Conservation (phyloP, 2,329 filamentous ascomycete genomes). For the Curvularia verruculosa region DNA sequence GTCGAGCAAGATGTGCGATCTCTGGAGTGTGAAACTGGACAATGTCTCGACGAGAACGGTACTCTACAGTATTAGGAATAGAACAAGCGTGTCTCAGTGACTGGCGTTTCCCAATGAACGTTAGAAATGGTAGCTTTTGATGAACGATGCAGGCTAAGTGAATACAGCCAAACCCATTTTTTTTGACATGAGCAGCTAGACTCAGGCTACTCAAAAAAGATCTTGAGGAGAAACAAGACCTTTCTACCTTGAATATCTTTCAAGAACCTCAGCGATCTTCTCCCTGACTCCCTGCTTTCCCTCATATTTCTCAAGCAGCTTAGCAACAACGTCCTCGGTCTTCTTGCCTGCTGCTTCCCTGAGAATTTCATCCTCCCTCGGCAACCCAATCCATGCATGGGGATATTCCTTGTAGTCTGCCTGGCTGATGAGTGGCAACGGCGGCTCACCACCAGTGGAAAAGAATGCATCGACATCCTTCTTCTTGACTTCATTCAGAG, state of each 20-base stretch:
- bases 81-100: neutral
- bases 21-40: neutral
- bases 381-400: constrained; percentile 71
- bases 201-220: neutral
- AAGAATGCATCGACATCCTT: constrained; percentile 74
- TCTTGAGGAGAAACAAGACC: neutral
- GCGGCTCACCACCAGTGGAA: constrained; percentile 18
- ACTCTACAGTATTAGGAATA: neutral
- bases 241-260: constrained; percentile 28
- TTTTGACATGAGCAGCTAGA: neutral
- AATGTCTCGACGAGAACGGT: neutral
- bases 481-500: constrained; percentile 69
- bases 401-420: constrained; percentile 75
- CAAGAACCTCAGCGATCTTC: constrained; percentile 68
- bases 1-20: neutral
- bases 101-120: no score
- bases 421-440: constrained; percentile 67
- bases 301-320: constrained; percentile 49
- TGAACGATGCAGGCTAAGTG: neutral
- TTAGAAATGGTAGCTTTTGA: neutral
- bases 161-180: neutral
- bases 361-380: constrained; percentile 69
- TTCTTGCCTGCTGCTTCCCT: constrained; percentile 47
- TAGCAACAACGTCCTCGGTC: constrained; percentile 47
- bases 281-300: constrained; percentile 60